Conservation (phyloP, 108 stramenopile species). For the Aureococcus anophagefferens region DNA sequence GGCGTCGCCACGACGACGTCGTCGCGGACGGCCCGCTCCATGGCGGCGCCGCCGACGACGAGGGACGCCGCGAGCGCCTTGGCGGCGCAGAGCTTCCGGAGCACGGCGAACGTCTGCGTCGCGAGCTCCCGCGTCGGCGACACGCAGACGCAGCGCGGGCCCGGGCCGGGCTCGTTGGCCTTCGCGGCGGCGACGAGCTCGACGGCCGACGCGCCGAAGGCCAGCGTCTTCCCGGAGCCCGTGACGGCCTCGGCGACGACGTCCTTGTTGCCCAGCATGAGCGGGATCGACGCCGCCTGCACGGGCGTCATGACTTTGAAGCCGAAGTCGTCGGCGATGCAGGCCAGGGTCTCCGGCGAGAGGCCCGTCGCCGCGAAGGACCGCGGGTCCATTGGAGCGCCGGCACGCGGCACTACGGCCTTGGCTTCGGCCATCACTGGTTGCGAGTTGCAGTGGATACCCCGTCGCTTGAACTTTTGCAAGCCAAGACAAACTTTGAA, state of each 20-base stretch:
- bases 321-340: conserved; percentile 6
- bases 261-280: conserved; percentile 88
- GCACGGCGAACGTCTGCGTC: conserved; percentile 35
- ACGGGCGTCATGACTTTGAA: conserved; percentile 77
- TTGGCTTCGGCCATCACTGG: too few species aligned
- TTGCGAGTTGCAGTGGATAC: too few species aligned
- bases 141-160: conserved; percentile 37
- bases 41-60: background rate
- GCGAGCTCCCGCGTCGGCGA: conserved; percentile 56
- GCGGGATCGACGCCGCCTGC: conserved; percentile 84
- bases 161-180: conserved; percentile 2
- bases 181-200: conserved; percentile 70
- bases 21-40: conserved; percentile 19
- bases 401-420: too few species aligned
- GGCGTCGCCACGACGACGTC: conserved; percentile 92
- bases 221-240: conserved; percentile 93
- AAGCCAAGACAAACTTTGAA: too few species aligned
- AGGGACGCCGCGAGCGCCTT: background rate
- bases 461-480: too few species aligned
- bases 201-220: conserved; percentile 81
- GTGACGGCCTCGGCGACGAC: conserved; percentile 94
- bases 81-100: conserved; percentile 16
- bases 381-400: background rate
- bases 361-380: conserved; percentile 6
- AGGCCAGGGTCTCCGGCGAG: background rate